Evolutionary conservation across 345 rosid genomes (phyloP), one percentile per base, ranked within the genome.

Genomic region (Stellera chamaejasme): DNA sequence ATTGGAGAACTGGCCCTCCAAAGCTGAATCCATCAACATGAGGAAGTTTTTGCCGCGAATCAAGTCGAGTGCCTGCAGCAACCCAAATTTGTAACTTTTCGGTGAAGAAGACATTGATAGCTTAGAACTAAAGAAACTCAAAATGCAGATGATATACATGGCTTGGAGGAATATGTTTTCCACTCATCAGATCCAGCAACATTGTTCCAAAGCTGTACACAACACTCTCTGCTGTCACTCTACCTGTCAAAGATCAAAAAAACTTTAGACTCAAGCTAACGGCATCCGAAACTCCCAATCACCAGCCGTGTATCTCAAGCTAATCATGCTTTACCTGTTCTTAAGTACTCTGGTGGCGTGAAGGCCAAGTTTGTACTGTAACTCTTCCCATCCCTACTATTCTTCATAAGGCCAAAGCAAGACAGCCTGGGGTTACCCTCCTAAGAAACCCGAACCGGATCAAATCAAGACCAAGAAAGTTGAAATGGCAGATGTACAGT

Each of bases 171-270:
- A 93, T 93, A 79, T 87, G 99, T 66, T 80, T 93, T 66, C 97
- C 99, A 56, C 99, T 85, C 62, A 90, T 80, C 75, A 94, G 96
- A 80, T 90, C 99, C 26, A 94, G 83, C 67, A 94, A 65, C 75
- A 94, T 64, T 57, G 97, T 94, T 12, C 99, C 99, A 56, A 94
- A 94, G 82, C 99, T 87, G 78, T 90, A 94, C 45, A 85, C 88
- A 16, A 90, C 92, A 69, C 99, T 94, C 68, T 90, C 99, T 3
- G 82, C 66, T 41, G 86, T 82, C 75, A 94, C 92, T 79, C 92
- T 76, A 54, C 99, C 99, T 94, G 90, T 58, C 54, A 69, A 66
- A 55, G 54, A 68, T 48, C 45, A 11, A 42, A 26, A 70, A 11
- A 14, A 46, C 52, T 47, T 36, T 47, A 52, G 43, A 8, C 58